Conservation (phyloP, 108 stramenopile genomes). For the Aurantiochytrium sp. region DNA sequence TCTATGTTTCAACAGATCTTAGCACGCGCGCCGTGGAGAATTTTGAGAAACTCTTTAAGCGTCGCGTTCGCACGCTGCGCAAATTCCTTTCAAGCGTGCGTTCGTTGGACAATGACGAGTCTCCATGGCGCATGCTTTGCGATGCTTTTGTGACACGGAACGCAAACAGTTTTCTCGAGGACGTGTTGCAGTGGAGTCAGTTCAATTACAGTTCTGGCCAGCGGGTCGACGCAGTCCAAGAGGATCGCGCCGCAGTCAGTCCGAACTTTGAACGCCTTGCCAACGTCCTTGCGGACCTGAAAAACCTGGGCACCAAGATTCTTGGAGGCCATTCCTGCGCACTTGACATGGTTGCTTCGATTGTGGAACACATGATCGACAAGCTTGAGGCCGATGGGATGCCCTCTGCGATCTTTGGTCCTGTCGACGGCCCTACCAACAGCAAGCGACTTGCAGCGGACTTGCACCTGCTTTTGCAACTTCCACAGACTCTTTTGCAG, state of each 20-base stretch:
- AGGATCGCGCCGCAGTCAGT: neutral
- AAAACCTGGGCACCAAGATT: neutral
- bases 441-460: neutral
- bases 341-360: neutral
- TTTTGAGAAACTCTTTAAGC: conserved; percentile 2
- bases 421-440: neutral
- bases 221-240: neutral
- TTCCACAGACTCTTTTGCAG: neutral
- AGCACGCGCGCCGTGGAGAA: neutral
- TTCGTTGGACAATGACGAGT: neutral
- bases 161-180: neutral
- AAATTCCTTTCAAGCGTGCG: neutral
- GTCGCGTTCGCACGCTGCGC: neutral
- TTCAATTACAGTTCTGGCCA: neutral
- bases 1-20: neutral
- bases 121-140: conserved; percentile 1
- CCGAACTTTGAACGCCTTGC: conserved; percentile 12
- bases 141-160: conserved; percentile 15
- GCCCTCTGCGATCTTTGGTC: neutral
- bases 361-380: neutral
- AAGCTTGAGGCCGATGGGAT: neutral
- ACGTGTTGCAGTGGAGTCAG: conserved; percentile 3
- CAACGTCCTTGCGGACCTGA: neutral
- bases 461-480: neutral
- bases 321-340: neutral